Conservation (phyloP, 2,329 filamentous ascomycete genomes). For the Verticillium nubilum region DNA sequence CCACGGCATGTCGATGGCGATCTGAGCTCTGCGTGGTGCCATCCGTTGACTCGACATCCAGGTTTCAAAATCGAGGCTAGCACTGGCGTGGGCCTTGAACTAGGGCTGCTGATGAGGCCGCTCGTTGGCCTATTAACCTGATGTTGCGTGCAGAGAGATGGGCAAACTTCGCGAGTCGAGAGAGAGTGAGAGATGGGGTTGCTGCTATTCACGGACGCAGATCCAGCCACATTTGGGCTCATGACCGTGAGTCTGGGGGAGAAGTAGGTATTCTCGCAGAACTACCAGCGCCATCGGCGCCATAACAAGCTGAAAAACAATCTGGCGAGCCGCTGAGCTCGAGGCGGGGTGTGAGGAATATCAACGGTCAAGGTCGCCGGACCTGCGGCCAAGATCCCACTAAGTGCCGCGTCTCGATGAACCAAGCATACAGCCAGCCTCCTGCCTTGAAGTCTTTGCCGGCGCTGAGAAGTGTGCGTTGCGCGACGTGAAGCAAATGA, state of each 20-base stretch:
- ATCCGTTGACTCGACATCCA: neutral
- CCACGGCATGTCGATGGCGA: neutral
- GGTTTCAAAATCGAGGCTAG: neutral
- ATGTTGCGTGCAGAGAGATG: neutral
- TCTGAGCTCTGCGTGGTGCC: neutral
- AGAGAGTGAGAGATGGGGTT: neutral
- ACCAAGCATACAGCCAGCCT: neutral
- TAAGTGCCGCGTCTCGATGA: neutral
- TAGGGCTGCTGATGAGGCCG: neutral
- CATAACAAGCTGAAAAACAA: neutral
- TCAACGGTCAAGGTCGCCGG: neutral
- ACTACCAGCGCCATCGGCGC: neutral
- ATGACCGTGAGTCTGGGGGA: neutral
- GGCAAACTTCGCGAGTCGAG: neutral
- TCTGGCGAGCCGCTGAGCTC: neutral
- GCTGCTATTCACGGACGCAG: neutral
- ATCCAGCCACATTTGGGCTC: neutral
- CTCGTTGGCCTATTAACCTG: neutral
- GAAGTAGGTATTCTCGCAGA: neutral
- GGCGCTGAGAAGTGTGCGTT: neutral
- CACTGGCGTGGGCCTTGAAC: neutral
- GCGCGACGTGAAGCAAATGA: neutral
- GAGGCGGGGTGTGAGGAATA: neutral
- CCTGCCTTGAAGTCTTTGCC: neutral
- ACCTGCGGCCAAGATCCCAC: neutral